Evolutionary conservation across 164 flowering plant genomes (phyloP), one percentile per base, ranked within the genome.

Genomic region (Nelumbo lutea): DNA sequence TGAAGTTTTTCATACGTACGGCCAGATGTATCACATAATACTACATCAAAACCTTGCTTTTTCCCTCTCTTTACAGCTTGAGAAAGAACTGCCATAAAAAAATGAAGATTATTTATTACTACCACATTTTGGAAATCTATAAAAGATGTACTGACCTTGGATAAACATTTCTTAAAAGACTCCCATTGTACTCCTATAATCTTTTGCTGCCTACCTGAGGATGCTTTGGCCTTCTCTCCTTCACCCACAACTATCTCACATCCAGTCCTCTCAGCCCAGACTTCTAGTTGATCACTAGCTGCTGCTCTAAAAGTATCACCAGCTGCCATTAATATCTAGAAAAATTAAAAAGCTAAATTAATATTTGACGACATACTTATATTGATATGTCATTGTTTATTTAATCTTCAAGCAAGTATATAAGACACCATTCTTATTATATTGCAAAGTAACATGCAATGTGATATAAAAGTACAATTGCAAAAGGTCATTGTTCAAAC

Each of bases 241-340:
- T 89, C 90, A 73, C 86, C 90, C 61, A 84, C 79, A 75, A 95
- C 93, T 80, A 95, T 95, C 81, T 91, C 96, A 77, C 92, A 95
- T 3, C 79, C 93, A 10, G 96, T 86, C 70, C 98, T 88, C 80
- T 91, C 88, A 60, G 97, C 98, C 97, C 97, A 95, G 63, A 95
- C 85, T 77, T 89, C 97, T 51, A 95, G 82, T 74, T 91, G 98
- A 77, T 95, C 98, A 83, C 91, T 83, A 40, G 98, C 97, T 82
- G 98, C 98, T 70, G 98, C 98, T 74, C 98, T 82, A 80, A 89
- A 95, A 70, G 97, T 95, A 74, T 95, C 98, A 61, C 98, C 98
- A 7, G 98, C 98, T 67, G 98, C 98, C 91, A 91, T 80, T 73
- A 95, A 75, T 79, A 95, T 78, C 98, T 94, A 80, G 69, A 79